These are phyloP conservation scores for Suhomyces kunorum DNA, from an alignment of 1,139 yeast species.

Conservation along the genomic window DNA sequence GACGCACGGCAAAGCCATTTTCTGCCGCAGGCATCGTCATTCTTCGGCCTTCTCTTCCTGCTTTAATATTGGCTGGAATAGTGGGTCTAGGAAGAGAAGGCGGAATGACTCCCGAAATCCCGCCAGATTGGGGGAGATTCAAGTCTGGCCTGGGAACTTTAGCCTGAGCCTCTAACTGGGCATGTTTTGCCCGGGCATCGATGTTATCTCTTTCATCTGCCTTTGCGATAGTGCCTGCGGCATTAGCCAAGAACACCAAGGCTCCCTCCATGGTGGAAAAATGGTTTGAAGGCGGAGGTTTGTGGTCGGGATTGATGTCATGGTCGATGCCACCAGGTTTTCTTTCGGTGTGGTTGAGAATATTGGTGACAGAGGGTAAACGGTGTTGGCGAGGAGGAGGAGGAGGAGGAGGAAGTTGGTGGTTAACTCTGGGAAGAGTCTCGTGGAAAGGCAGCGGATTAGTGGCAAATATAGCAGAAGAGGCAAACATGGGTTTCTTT, in stretches of 20 bases:
- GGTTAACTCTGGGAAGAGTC: background rate
- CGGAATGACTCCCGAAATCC: constrained; percentile 6
- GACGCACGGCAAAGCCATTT: constrained; percentile 51
- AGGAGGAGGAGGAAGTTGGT: background rate
- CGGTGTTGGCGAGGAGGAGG: constrained; percentile 3
- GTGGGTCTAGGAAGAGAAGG: constrained; percentile 1
- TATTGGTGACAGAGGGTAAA: constrained; percentile 13
- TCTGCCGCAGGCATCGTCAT: constrained; percentile 49
- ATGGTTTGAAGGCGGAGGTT: constrained; percentile 17
- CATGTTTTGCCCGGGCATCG: constrained; percentile 61
- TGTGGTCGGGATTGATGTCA: background rate
- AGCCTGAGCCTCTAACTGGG: constrained; percentile 37
- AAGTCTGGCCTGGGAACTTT: background rate
- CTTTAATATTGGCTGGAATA: constrained; percentile 19
- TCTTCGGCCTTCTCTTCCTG: constrained; percentile 18
- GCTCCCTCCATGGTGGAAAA: constrained; percentile 64
- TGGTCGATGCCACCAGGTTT: background rate
- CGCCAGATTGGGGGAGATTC: background rate
- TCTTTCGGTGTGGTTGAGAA: constrained; percentile 7
- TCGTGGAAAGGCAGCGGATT: background rate
- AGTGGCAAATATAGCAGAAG: background rate
- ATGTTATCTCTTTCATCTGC: constrained; percentile 68
- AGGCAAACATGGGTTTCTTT: background rate
- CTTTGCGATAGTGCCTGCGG: constrained; percentile 71
- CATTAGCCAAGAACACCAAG: constrained; percentile 68